Base-by-base conservation (phyloP, 805 yeast species). In the Maudiozyma turicensis region DNA sequence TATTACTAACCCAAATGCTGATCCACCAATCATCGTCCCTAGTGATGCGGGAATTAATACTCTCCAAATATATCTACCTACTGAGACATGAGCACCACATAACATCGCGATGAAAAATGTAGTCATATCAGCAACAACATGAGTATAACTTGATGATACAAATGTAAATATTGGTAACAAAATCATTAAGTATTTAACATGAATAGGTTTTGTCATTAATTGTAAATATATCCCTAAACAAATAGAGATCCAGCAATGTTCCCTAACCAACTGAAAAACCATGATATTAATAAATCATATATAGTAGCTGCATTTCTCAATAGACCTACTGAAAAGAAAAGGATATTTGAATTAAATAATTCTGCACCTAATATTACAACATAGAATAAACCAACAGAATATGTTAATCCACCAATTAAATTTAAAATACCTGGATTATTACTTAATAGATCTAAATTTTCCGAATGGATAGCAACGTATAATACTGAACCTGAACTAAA, bases 21-120 rank as follows among this genome's bases (percentile, higher is more conserved):
- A 60, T 0, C 95, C 95, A n/a, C 95, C 95, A 32, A 86, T 72
- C 1, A 82, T 76, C 60, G 86, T 86, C 0, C 95, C 95, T 11
- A 86, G 55, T 0, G 81, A 73, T 0, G 82, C 87, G 0, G 95
- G 86, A 8, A 86, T 66, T 56, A 85, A 68, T 0, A 82, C 66
- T 60, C 80, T 85, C 95, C 93, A 86, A 9, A 83, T 78, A 50
- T 80, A 82, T 8, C 67, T 64, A 0, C 81, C 85, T 37, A 84
- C 86, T 0, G 82, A 70, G 8, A 81, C 68, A 2, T 78, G 74
- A 1, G 86, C 84, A 13, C 82, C 78, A 63, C 83, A 84, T 44
- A 85, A 71, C 60, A 84, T 65, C 0, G 86, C 95, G 53, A 80
- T 76, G 8, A 82, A 78, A 5, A 82, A 61, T 48, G 84, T 55